Evolutionary conservation across 768 basidiomycete genomes (phyloP).

Genomic region (Tephrocybe sp.): DNA sequence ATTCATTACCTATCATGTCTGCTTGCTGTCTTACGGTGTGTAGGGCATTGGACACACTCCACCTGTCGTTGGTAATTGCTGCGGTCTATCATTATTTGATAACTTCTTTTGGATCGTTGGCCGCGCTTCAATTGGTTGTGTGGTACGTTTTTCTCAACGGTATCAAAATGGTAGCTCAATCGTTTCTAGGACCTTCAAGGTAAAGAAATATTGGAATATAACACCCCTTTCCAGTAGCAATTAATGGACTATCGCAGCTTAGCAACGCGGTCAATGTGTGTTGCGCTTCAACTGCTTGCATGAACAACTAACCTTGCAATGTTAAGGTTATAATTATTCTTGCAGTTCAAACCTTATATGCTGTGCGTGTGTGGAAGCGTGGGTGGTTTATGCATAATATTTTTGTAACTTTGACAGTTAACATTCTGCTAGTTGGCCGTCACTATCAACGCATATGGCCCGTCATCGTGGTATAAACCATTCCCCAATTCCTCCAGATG

Average conservation of each 20-base stretch:
- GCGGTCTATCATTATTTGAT: constrained; percentile 28
- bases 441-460: constrained; percentile 20
- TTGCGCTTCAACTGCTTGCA: not conserved
- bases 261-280: constrained; percentile 23
- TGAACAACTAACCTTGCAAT: not conserved
- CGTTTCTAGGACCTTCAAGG: constrained; percentile 21
- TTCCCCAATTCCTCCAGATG: not conserved
- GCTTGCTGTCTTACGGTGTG: too few species aligned
- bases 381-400: constrained; percentile 1
- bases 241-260: constrained; percentile 13
- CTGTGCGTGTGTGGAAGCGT: constrained; percentile 28
- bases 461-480: constrained; percentile 11
- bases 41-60: constrained; percentile 23
- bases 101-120: constrained; percentile 19
- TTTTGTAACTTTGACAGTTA: not conserved
- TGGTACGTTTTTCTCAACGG: constrained; percentile 7
- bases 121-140: constrained; percentile 11
- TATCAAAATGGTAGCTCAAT: not conserved
- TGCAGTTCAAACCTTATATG: constrained; percentile 27
- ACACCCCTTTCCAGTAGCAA: not conserved
- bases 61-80: constrained; percentile 22
- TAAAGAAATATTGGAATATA: not conserved
- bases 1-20: not conserved
- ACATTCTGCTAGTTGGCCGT: constrained; percentile 14
- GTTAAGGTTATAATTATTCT: constrained; percentile 24